Evolutionary conservation across 2,329 filamentous ascomycete genomes (phyloP), one percentile per base, ranked within the genome.

Genomic region (Neonectria hederae): DNA sequence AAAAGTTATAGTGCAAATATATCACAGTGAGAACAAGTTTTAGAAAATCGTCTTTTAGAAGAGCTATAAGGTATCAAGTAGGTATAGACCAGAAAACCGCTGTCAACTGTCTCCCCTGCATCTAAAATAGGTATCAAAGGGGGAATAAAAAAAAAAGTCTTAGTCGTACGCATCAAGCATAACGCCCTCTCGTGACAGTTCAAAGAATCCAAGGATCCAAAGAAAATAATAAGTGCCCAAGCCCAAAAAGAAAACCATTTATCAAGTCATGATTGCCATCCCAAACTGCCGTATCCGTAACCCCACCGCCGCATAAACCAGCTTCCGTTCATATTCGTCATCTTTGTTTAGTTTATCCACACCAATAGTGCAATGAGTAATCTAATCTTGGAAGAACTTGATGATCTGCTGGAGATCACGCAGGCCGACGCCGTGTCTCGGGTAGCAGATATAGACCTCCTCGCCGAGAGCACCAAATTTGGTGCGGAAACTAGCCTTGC

Each of bases 381-480:
- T 69, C 67, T 88, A 88, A 69, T 92, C 92, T 79, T 95, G 92
- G 78, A 97, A 96, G 82, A 97, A 97, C 76, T 90, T 92, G 81
- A 97, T 85, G 70, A 97, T 89, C n/a, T 94, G 93, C 76, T 92
- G 89, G 66, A 94, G 89, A 46, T 94, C 94, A 66, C 90, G 88
- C 49, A 94, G 89, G 2, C 93, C 93, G 28, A 97, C 84, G 8
- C 94, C 94, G 74, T 94, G 90, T 62, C 91, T 90, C 43, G 94
- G 94, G 79, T 97, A 97, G 76, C 92, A 94, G 70, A 97, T 93
- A 79, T 93, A 97, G 28, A 95, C 89, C 52, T 92, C 89, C 74
- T 97, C 94, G 65, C 94, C 93, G 62, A 88, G 83, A 5, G 92
- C 92, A 57, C 94, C 94, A 77, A 97, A 88, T 85, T 97, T 97